Evolutionary conservation across 139 green algal species (phyloP), one percentile per base, ranked within the genome.

Genomic region (Asterochloris sp.): DNA sequence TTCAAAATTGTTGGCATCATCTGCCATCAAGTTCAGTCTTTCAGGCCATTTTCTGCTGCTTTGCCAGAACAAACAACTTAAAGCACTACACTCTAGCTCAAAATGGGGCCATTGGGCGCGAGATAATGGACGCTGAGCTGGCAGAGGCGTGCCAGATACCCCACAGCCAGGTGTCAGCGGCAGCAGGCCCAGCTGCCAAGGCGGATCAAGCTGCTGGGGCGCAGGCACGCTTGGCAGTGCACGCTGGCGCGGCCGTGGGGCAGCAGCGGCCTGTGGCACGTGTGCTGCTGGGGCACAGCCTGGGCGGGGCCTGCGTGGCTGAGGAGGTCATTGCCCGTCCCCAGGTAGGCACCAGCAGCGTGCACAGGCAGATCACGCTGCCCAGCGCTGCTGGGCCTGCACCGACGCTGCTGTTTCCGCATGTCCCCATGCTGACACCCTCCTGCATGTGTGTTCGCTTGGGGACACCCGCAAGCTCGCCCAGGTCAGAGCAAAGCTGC

Each of bases 271-370:
- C 54, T 0, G 66, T 89, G 6, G 86, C 82, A 77, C 88, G 88
- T 11, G 88, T 97, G 54, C 79, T 96, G 75, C 82, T 97, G 11
- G 94, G 94, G 0, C 94, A 98, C 86, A 91, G 80, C 54, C 83
- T 98, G 75, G 94, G 94, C 1, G 91, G 85, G 4, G 88, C 91
- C 10, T 91, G 90, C 67, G 92, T 87, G 0, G 89, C 92, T 12
- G 88, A 94, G 13, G 87, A 90, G 63, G 38, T 90, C 16, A 88
- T 94, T 11, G 12, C 24, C 24, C 71, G 89, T n/a, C 87, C 87
- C 4, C 54, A 86, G 62, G 84, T 86, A 61, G 19, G 38, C 38
- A 54, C 6, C 38, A 54, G 38, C 38, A 54, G 38, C 38, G 38
- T 6, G 38, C 38, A 54, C 38, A 54, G 38, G 38, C 38, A 2